Evolutionary conservation across 352 stramenopile genomes (phyloP), one percentile per base, ranked within the genome.

Genomic region (Chrysophaeum taylorii): DNA sequence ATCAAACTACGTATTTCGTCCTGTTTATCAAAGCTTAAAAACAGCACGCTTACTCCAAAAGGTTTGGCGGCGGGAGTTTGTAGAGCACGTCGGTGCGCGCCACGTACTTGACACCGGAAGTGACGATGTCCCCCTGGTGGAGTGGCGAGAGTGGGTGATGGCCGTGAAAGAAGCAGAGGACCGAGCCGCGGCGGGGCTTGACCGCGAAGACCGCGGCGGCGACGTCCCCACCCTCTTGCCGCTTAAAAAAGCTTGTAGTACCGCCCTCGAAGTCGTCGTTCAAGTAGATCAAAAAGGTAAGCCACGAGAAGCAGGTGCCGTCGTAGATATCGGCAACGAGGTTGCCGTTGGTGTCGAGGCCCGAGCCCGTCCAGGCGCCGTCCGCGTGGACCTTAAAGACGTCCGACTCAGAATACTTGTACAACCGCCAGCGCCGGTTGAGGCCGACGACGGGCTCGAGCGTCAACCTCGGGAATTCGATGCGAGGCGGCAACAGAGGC

Each of bases 241-340:
- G 70, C 41, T 62, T 33, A 61, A 73, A 84, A 71, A 80, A 84
- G 31, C 37, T 73, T 1, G 78, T 84, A 67, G 66, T 57, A n/a
- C 78, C 78, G 36, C 76, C 76, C 39, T 81, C 68, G 57, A 82
- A 84, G 39, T 76, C 72, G 31, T 84, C 76, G 67, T 84, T 84
- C 0, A 84, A 64, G 60, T 81, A 82, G 21, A 84, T 73, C 21
- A 84, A 53, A 54, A 79, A 75, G 21, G 79, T 84, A 2, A 75
- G 70, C 27, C 60, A 50, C 37, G 60, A 73, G 7, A 52, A 41
- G 33, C 52, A 36, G 43, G 78, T 42, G 39, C 64, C 64, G 71
- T 81, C 76, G 45, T 79, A 79, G 23, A 66, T 41, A 64, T 81
- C 77, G n/a, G n/a, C n/a, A n/a, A n/a, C n/a, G n/a, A n/a, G n/a